A percentile compares a stretch with the other conserved stretches of the same genome.
phyloP scores from a whole-genome alignment of 371 early-diverging fungal species.

The Catenaria anguillulae region DNA sequence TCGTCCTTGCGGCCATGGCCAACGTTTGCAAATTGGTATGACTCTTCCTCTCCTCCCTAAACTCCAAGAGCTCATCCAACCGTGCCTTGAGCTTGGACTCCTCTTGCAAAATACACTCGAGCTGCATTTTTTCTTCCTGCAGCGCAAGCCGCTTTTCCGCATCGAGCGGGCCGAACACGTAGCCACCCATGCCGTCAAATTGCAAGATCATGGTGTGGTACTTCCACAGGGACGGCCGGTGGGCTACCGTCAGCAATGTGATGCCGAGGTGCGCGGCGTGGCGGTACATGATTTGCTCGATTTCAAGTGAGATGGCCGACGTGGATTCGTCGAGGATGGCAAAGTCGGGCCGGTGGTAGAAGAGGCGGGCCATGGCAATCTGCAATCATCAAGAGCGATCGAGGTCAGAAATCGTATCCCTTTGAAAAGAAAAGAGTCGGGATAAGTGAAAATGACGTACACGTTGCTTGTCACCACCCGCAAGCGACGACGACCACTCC shows the following conservation, averaged over 20 bases:
- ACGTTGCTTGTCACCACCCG: slow-evolving; percentile 64
- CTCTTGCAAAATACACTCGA: neutral
- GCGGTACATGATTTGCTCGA: slow-evolving; percentile 65
- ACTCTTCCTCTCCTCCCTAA: neutral
- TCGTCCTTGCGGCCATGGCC: no score
- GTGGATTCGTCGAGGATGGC: slow-evolving; percentile 64
- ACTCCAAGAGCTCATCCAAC: neutral
- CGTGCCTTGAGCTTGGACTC: slow-evolving; percentile 4
- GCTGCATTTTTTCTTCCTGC: slow-evolving; percentile 5
- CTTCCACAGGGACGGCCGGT: slow-evolving; percentile 72
- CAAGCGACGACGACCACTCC: slow-evolving; percentile 83
- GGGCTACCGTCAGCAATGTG: slow-evolving; percentile 71
- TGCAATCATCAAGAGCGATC: neutral
- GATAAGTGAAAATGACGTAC: neutral
- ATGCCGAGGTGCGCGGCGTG: slow-evolving; percentile 72
- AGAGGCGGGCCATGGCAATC: slow-evolving; percentile 52
- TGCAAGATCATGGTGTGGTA: slow-evolving; percentile 63
- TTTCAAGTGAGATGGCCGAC: slow-evolving; percentile 69
- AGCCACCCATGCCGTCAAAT: slow-evolving; percentile 6
- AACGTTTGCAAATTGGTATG: no score
- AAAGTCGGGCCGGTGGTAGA: slow-evolving; percentile 72
- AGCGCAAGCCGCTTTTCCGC: slow-evolving; percentile 6
- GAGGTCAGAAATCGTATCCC: neutral
- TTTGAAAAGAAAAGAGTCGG: no score
- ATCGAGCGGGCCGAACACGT: slow-evolving; percentile 3